Conservation (phyloP, 2,329 filamentous ascomycete genomes). For the Spiromastix sp. region DNA sequence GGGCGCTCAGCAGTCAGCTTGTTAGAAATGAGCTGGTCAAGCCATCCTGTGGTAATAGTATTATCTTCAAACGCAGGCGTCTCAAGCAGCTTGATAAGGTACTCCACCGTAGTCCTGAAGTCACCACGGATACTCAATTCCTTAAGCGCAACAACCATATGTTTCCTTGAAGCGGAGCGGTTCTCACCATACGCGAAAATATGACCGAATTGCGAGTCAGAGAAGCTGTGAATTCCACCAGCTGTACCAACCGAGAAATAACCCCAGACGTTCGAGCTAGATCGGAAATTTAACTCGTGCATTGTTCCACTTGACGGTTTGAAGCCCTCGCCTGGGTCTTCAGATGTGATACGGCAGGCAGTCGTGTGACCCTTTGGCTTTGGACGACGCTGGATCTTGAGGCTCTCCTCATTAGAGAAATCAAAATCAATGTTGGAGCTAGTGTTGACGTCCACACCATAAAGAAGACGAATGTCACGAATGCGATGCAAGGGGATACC, state of each 20-base stretch:
- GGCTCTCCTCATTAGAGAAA: constrained; percentile 77
- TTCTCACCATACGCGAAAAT: constrained; percentile 99
- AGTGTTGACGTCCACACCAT: constrained; percentile 86
- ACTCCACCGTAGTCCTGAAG: constrained; percentile 96
- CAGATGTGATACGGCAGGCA: constrained; percentile 96
- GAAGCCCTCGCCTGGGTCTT: constrained; percentile 97
- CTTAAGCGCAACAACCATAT: constrained; percentile 98
- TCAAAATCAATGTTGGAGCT: constrained; percentile 88
- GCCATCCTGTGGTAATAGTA: constrained; percentile 97
- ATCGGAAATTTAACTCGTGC: constrained; percentile 98
- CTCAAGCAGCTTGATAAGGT: constrained; percentile 96
- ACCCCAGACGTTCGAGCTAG: constrained; percentile 98
- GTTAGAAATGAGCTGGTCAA: constrained; percentile 97
- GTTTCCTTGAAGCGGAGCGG: constrained; percentile 87
- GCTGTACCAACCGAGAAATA: constrained; percentile 98
- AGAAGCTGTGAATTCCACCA: constrained; percentile 98
- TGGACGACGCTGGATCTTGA: constrained; percentile 76
- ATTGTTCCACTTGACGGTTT: constrained; percentile 98
- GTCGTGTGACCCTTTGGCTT: constrained; percentile 95
- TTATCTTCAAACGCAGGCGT: constrained; percentile 98
- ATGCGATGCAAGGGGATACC: constrained; percentile 92
- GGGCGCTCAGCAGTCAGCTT: constrained; percentile 93
- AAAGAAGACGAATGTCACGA: constrained; percentile 88
- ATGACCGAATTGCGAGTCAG: constrained; percentile 96
- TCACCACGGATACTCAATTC: constrained; percentile 99